Base-by-base conservation (phyloP, 2,329 filamentous ascomycete genomes). In the Emergomyces africanus region DNA sequence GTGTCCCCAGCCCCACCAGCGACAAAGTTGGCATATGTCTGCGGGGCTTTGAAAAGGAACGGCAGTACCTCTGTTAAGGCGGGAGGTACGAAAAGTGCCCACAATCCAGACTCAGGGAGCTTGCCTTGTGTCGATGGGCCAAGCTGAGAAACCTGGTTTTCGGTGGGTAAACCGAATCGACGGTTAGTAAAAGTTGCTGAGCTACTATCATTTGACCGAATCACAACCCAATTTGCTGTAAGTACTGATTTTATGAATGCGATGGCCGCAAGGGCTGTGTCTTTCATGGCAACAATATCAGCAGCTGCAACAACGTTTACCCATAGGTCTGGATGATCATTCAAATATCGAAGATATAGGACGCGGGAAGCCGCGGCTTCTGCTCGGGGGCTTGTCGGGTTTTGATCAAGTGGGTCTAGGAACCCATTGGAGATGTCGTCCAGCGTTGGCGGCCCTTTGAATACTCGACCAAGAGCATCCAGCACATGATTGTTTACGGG, bases 1-100 rank as follows among this genome's bases (percentile, higher is more conserved):
- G 77, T 71, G 65, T 83, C 82, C 1, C 79, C 80, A 10, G 77
- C 73, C 10, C 82, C 81, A 42, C 75, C 73, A 15, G 79, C 80
- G 0, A 83, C 81, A n/a, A 83, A 74, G 58, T 81, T 82, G 14
- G 78, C 77, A 61, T 81, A 83, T 0, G 78, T 79, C 35, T 79
- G 78, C 1, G 82, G 77, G 2, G 81, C 80, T 58, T 78, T 79
- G 59, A 84, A 76, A 2, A 85, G 71, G 64, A 80, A 83, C 0
- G 82, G 81, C 0, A 84, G 68, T 0, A 83, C 73, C 2, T 74
- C 74, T 57, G 72, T 78, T 60, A 77, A 72, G 51, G 74, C 79
- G 54, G 72, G 78, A 0, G 80, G 79, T 2, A 78, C 75, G 18
- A 83, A 72, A 9, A 83, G 73, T 1, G 81, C 75, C 64, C 79